Evolutionary conservation across 2,329 filamentous ascomycete species (phyloP), one percentile per base, ranked within the genome.

Genomic region (Aspergillus fischeri): DNA sequence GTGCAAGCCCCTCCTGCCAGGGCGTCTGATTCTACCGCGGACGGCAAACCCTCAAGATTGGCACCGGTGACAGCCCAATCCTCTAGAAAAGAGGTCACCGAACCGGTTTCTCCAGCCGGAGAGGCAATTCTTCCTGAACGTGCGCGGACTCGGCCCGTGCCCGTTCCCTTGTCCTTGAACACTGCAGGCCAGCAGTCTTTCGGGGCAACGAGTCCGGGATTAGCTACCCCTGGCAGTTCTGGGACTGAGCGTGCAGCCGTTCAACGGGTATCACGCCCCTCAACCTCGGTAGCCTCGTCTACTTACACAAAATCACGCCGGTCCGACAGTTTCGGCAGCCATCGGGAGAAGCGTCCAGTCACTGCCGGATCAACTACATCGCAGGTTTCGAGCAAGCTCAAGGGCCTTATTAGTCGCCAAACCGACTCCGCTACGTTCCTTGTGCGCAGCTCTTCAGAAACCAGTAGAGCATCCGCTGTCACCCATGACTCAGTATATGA

Each of bases 341-440:
- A 65, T 44, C 71, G 69, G 28, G 73, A 74, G 17, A 73, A 65
- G 55, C 73, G 75, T 24, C 74, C 75, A 20, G 61, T 72, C 32
- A 76, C 75, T 29, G 68, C 75, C 20, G 69, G 72, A n/a, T 76
- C 75, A 10, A 65, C 72, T 3, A 72, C 72, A 27, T 77, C 75
- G 0, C 73, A 73, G 49, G 71, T 75, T 24, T 76, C 74, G 4
- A 72, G 44, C 53, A 78, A 76, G 58, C 60, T 78, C 5, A 79
- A 77, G 61, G 73, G 75, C 21, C 64, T 79, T 20, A 75, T 79
- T 59, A 64, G 55, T 49, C 67, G 72, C 21, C 65, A 64, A 8
- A 65, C 61, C 6, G 70, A 73, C 7, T 60, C 67, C 27, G 59
- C 63, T 49, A 68, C 72, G 24, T 55, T 65, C 45, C 68, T 65